Percentiles rank a stretch among this genome's conserved stretches.
phyloP scores from a whole-genome alignment of 2,329 filamentous ascomycete species.

The Xylariaceae sp. region DNA sequence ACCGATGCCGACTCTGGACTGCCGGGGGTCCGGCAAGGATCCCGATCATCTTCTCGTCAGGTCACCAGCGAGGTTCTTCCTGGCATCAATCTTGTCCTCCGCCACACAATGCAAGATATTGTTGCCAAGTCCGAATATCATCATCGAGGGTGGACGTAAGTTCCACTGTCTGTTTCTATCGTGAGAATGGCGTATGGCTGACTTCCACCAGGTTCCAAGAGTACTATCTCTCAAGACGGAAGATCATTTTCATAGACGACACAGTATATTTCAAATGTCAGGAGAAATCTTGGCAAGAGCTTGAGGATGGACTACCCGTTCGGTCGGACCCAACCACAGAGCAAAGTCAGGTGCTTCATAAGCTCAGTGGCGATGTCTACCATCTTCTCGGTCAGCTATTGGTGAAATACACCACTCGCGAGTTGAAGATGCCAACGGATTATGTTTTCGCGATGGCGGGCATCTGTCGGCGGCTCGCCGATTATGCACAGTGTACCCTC shows the following conservation, averaged over 20 bases:
- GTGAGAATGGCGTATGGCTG: neutral
- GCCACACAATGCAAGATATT: slow-evolving; percentile 29
- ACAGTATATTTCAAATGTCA: slow-evolving; percentile 31
- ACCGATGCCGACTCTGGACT: slow-evolving; percentile 27
- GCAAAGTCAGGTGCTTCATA: slow-evolving; percentile 25
- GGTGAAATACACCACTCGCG: slow-evolving; percentile 30
- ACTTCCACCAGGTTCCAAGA: slow-evolving; percentile 26
- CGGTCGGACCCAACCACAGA: slow-evolving; percentile 19
- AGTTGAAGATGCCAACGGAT: slow-evolving; percentile 25
- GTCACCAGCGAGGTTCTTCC: slow-evolving; percentile 24
- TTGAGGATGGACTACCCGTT: slow-evolving; percentile 25
- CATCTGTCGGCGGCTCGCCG: slow-evolving; percentile 27
- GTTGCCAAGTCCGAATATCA: slow-evolving; percentile 27
- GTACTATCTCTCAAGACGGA: slow-evolving; percentile 32
- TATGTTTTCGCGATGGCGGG: slow-evolving; percentile 30
- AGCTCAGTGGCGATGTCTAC: slow-evolving; percentile 29
- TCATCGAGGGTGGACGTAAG: slow-evolving; percentile 31
- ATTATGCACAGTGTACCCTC: slow-evolving; percentile 26
- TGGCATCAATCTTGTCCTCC: slow-evolving; percentile 25
- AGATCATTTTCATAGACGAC: slow-evolving; percentile 28
- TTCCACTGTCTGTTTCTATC: neutral
- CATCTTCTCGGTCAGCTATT: slow-evolving; percentile 29
- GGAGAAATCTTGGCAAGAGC: slow-evolving; percentile 23
- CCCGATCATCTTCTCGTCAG: slow-evolving; percentile 18
- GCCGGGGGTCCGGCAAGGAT: slow-evolving; percentile 24